Percentiles rank a stretch among this genome's conserved stretches.
Evolutionary conservation across 1,284 basidiomycete genomes (phyloP).

Genomic region (Heliocybe sulcata): DNA sequence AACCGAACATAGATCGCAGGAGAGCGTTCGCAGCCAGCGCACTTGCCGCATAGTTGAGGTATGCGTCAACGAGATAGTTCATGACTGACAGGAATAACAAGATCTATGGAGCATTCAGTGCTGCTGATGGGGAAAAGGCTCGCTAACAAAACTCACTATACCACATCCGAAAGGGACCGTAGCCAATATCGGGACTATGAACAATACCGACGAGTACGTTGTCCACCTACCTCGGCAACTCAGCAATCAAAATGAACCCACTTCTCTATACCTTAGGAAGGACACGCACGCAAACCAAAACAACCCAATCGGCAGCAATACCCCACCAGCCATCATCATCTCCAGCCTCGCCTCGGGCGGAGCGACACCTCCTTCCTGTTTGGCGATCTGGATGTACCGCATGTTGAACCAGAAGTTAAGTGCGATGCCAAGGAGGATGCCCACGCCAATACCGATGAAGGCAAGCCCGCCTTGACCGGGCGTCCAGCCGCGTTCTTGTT

Average conservation of each 20-base stretch:
- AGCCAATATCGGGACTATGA: slow-evolving; percentile 24
- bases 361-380: slow-evolving; percentile 26
- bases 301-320: slow-evolving; percentile 32
- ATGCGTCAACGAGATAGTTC: slow-evolving; percentile 32
- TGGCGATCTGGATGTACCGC: slow-evolving; percentile 20
- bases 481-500: slow-evolving; percentile 5
- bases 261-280: background rate
- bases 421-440: slow-evolving; percentile 5
- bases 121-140: background rate
- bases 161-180: slow-evolving; percentile 20
- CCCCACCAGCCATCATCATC: slow-evolving; percentile 31
- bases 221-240: slow-evolving; percentile 24
- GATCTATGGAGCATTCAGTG: no score
- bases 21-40: slow-evolving; percentile 30
- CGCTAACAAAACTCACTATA: slow-evolving; percentile 19
- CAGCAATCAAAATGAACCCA: background rate
- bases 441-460: slow-evolving; percentile 12
- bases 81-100: slow-evolving; percentile 18
- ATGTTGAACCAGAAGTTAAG: slow-evolving; percentile 21
- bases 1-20: slow-evolving; percentile 28
- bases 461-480: slow-evolving; percentile 18
- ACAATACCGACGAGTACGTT: slow-evolving; percentile 22
- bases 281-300: slow-evolving; percentile 31
- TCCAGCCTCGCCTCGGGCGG: slow-evolving; percentile 42
- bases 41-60: slow-evolving; percentile 29